Conservation (phyloP, 192 early-diverging fungal genomes). For the Fimicolochytrium jonesii region DNA sequence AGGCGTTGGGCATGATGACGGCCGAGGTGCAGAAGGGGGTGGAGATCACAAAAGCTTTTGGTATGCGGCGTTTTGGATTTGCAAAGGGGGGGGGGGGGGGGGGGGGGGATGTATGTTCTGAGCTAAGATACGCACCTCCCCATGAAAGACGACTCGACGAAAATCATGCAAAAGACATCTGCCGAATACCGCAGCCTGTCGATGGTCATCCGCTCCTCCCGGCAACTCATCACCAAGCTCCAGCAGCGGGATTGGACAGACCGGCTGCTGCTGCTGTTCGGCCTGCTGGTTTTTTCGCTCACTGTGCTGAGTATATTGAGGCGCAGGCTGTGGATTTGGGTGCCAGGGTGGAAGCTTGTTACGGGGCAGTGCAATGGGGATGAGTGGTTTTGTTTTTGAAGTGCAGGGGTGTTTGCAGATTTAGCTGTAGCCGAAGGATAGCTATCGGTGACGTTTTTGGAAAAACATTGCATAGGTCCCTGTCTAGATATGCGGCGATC, state of each 20-base stretch:
- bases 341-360: slow-evolving; percentile 20
- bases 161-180: slow-evolving; percentile 44
- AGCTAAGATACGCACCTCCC: too few species aligned
- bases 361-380: slow-evolving; percentile 21
- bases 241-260: slow-evolving; percentile 68
- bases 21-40: too few species aligned
- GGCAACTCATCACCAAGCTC: slow-evolving; percentile 58
- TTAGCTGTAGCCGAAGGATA: too few species aligned
- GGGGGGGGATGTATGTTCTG: too few species aligned
- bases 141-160: slow-evolving; percentile 56
- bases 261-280: slow-evolving; percentile 55
- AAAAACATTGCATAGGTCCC: too few species aligned
- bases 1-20: slow-evolving; percentile 61
- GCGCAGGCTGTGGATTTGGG: slow-evolving; percentile 49
- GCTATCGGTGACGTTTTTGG: too few species aligned
- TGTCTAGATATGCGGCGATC: too few species aligned
- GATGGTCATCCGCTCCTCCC: slow-evolving; percentile 49
- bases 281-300: slow-evolving; percentile 53
- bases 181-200: slow-evolving; percentile 55
- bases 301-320: slow-evolving; percentile 65
- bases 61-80: too few species aligned
- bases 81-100: too few species aligned
- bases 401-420: too few species aligned
- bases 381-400: slow-evolving; percentile 21
- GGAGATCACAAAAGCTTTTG: slow-evolving; percentile 35